Conservation (phyloP, 2,329 filamentous ascomycete species). For the Passalora sequoiae region DNA sequence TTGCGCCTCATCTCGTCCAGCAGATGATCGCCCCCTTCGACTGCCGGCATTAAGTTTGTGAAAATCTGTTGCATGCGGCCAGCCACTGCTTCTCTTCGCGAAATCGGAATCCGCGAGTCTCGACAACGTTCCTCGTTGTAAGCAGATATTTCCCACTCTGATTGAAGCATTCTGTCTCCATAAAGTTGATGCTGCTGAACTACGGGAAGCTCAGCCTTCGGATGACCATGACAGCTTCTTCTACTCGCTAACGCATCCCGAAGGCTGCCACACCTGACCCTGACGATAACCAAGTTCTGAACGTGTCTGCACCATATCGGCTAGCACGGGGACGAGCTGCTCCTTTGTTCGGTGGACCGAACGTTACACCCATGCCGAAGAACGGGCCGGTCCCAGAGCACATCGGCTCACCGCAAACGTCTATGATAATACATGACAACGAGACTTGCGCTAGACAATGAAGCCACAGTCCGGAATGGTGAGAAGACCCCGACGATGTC, state of each 20-base stretch:
- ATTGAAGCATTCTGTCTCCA: constrained; percentile 1
- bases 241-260: too few relatives aligned
- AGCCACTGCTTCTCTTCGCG: background rate
- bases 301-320: background rate
- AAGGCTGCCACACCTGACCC: too few relatives aligned
- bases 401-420: too few relatives aligned
- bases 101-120: background rate
- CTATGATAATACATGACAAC: too few relatives aligned
- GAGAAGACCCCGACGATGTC: background rate
- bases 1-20: background rate
- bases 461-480: background rate
- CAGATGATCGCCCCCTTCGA: background rate
- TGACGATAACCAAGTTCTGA: background rate
- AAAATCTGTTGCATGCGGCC: constrained; percentile 3
- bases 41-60: constrained; percentile 2
- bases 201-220: too few relatives aligned
- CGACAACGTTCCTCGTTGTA: background rate
- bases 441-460: background rate
- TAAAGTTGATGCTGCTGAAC: too few relatives aligned
- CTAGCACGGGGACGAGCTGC: background rate
- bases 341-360: background rate
- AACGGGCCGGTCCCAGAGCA: too few relatives aligned
- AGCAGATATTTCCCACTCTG: background rate
- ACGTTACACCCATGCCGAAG: too few relatives aligned
- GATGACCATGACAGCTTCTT: too few relatives aligned